Base-by-base conservation (phyloP, 169 alveolate species). In the Babesia ovis region DNA sequence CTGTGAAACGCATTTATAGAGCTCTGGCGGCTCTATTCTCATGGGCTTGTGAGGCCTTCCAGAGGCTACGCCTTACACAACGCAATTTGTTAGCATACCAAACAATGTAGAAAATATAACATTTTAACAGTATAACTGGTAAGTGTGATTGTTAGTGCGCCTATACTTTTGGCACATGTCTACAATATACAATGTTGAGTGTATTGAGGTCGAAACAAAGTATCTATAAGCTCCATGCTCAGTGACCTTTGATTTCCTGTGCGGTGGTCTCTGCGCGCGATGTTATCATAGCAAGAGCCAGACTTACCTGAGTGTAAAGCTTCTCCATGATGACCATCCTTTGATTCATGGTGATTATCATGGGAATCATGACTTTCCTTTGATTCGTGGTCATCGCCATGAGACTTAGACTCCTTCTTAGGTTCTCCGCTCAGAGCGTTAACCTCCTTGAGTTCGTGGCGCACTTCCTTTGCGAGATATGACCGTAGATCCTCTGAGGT, bases 361-460 rank as follows among this genome's bases (percentile, higher is more conserved):
- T n/a, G n/a, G n/a, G n/a, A n/a, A n/a, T n/a, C n/a, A n/a, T n/a
- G n/a, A n/a, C n/a, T n/a, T n/a, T n/a, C n/a, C n/a, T n/a, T n/a
- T n/a, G n/a, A n/a, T n/a, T n/a, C n/a, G n/a, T n/a, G n/a, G n/a
- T n/a, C n/a, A n/a, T 29, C 45, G 3, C 25, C 66, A 18, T 55
- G 23, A 3, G 2, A 11, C 66, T 55, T 55, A 34, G 12, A 8
- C 25, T 31, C 71, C 39, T 20, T 20, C 16, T 39, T 22, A 1
- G 58, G 25, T 22, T 29, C 67, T 4, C 67, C 67, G 29, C 11
- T 48, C 31, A 53, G 20, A 1, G 79, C n/a, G 79, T 27, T 58
- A 46, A 79, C 67, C 20, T 79, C 83, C 46, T 42, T 54, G 35
- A 79, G 66, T 29, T 79, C 87, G 46, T 69, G 35, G 14, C 56